phyloP scores from a whole-genome alignment of 2,329 filamentous ascomycete species.

The Monilinia laxa region DNA sequence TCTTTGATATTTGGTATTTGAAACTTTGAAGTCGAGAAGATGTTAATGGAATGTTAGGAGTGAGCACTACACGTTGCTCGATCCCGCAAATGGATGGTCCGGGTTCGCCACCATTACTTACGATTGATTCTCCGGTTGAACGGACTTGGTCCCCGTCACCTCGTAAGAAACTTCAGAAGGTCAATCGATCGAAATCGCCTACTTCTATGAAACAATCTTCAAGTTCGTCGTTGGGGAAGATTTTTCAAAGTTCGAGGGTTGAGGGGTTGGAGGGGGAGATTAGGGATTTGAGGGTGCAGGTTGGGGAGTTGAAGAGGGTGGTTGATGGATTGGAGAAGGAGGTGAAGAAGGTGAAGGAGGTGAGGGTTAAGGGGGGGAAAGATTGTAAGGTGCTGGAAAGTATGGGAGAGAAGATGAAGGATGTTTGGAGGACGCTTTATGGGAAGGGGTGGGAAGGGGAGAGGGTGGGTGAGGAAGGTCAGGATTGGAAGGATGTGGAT shows the following conservation, averaged over 20 bases:
- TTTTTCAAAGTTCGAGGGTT: constrained; percentile 4
- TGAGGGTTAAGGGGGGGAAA: neutral
- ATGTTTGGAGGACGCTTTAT: neutral
- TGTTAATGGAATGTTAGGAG: neutral
- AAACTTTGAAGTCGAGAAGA: neutral
- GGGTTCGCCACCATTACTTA: neutral
- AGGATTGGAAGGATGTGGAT: neutral
- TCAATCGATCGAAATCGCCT: constrained; percentile 3
- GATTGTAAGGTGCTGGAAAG: too few relatives aligned
- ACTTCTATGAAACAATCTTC: neutral
- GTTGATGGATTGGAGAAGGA: neutral
- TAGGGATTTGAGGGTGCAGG: neutral
- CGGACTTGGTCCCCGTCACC: neutral
- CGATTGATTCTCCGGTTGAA: neutral
- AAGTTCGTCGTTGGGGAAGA: constrained; percentile 1
- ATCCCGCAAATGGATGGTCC: constrained; percentile 6
- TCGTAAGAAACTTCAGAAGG: neutral
- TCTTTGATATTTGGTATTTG: too few relatives aligned
- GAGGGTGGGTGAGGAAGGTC: neutral
- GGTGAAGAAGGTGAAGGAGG: neutral
- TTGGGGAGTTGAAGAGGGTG: neutral
- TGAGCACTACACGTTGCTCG: neutral
- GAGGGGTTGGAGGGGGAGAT: constrained; percentile 5
- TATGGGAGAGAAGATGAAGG: neutral
- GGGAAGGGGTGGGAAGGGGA: constrained; percentile 7